Evolutionary conservation across 768 basidiomycete genomes (phyloP).

Genomic region (Suillus alpinus): DNA sequence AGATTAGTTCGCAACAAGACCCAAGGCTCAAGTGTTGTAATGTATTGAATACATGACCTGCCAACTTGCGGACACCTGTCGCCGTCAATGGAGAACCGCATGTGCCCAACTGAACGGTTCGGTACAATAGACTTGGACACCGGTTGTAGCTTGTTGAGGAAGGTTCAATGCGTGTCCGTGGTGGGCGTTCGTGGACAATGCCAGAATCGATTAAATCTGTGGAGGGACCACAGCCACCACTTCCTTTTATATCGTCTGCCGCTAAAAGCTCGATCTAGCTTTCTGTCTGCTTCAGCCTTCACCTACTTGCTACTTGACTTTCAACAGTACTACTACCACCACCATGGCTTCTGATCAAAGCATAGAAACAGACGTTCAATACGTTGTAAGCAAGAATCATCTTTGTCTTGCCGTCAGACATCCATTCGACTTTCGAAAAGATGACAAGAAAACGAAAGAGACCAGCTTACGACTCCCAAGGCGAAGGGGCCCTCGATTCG

Average conservation of each 20-base stretch:
- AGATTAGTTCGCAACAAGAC: not conserved
- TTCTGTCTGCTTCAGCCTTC: too few relatives aligned
- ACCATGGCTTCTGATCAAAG: not conserved
- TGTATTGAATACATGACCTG: not conserved
- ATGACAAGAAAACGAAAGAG: slow-evolving; percentile 1
- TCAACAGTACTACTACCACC: not conserved
- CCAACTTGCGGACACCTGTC: not conserved
- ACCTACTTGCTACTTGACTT: not conserved
- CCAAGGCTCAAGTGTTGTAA: not conserved
- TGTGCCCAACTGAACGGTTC: not conserved
- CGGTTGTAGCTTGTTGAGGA: not conserved
- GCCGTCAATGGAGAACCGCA: not conserved
- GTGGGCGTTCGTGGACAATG: too few relatives aligned
- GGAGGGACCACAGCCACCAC: too few relatives aligned
- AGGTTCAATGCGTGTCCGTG: not conserved
- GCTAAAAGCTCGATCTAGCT: too few relatives aligned
- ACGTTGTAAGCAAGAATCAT: not conserved
- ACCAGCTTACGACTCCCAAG: not conserved
- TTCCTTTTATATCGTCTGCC: too few relatives aligned
- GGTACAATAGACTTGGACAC: not conserved
- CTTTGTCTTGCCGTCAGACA: not conserved
- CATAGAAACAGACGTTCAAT: not conserved
- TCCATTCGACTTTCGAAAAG: not conserved
- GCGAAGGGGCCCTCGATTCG: not conserved
- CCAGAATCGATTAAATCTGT: too few relatives aligned